A percentile compares a stretch with the other conserved stretches of the same genome.
phyloP scores from a whole-genome alignment of 371 early-diverging fungal genomes.

The Mucor saturninus region DNA sequence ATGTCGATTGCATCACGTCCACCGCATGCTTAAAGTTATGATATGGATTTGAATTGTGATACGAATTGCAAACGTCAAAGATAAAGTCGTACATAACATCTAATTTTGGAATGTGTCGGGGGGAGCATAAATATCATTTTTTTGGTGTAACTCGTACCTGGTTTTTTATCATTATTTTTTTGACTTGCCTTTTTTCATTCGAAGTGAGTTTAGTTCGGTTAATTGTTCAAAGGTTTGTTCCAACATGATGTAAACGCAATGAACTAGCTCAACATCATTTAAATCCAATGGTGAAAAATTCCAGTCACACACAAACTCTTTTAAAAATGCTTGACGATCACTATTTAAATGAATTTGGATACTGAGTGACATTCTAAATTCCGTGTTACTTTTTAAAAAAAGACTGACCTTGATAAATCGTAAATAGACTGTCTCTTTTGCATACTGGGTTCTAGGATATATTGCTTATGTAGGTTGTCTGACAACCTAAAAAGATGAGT shows the following conservation, averaged over 20 bases:
- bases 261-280: slow-evolving; percentile 60
- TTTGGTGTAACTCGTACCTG: not conserved
- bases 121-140: not conserved
- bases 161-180: not conserved
- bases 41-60: slow-evolving; percentile 76
- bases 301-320: slow-evolving; percentile 58
- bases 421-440: slow-evolving; percentile 11
- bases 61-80: slow-evolving; percentile 65
- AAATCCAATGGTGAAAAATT: slow-evolving; percentile 67
- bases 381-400: not conserved
- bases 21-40: slow-evolving; percentile 88
- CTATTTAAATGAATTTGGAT: slow-evolving; percentile 1
- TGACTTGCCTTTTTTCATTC: slow-evolving; percentile 60
- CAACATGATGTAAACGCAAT: slow-evolving; percentile 64
- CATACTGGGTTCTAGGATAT: slow-evolving; percentile 33
- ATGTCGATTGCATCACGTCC: slow-evolving; percentile 83
- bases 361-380: too few relatives aligned
- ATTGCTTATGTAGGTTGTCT: slow-evolving; percentile 31
- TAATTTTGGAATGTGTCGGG: slow-evolving; percentile 18
- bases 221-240: slow-evolving; percentile 58
- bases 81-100: slow-evolving; percentile 63
- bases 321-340: slow-evolving; percentile 45
- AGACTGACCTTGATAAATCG: slow-evolving; percentile 13
- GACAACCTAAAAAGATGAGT: slow-evolving; percentile 24
- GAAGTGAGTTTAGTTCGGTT: slow-evolving; percentile 61